Evolutionary conservation across 2,329 filamentous ascomycete species (phyloP).

Genomic region (Aureobasidium subglaciale): DNA sequence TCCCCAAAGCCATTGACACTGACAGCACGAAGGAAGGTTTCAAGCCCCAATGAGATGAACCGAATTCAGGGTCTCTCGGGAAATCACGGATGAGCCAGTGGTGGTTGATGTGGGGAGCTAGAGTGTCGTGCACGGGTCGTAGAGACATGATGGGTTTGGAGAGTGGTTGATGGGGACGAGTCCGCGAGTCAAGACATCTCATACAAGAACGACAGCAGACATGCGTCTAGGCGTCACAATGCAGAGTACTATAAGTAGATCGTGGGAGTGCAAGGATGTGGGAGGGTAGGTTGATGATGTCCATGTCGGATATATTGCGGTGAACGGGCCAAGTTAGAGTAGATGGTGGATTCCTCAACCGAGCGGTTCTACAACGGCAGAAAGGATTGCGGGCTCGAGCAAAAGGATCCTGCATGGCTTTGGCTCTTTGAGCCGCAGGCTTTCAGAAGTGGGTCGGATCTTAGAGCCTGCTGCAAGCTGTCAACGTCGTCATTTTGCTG

Average conservation of each 20-base stretch:
- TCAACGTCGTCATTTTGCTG: slow-evolving; percentile 7
- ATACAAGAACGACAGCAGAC: neutral
- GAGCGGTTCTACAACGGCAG: slow-evolving; percentile 9
- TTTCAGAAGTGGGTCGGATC: slow-evolving; percentile 1
- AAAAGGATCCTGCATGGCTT: too few relatives aligned
- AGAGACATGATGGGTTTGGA: neutral
- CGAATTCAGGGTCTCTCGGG: slow-evolving; percentile 10
- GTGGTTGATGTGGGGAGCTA: neutral
- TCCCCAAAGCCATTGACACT: neutral
- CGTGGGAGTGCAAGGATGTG: neutral
- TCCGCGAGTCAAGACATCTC: neutral
- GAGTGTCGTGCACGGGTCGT: neutral
- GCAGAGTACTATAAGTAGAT: too few relatives aligned
- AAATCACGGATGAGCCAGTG: slow-evolving; percentile 2
- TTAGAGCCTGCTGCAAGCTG: neutral
- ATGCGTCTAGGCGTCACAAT: too few relatives aligned
- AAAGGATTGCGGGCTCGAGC: neutral
- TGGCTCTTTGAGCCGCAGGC: slow-evolving; percentile 12
- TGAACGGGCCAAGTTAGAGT: neutral
- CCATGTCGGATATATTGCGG: neutral
- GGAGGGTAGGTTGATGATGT: neutral
- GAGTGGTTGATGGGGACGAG: neutral
- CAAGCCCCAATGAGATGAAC: neutral
- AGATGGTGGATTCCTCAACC: slow-evolving; percentile 5
- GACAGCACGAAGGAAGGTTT: neutral